Evolutionary conservation across 2,329 filamentous ascomycete species (phyloP), one percentile per base, ranked within the genome.

Genomic region (Fusarium xylarioides): DNA sequence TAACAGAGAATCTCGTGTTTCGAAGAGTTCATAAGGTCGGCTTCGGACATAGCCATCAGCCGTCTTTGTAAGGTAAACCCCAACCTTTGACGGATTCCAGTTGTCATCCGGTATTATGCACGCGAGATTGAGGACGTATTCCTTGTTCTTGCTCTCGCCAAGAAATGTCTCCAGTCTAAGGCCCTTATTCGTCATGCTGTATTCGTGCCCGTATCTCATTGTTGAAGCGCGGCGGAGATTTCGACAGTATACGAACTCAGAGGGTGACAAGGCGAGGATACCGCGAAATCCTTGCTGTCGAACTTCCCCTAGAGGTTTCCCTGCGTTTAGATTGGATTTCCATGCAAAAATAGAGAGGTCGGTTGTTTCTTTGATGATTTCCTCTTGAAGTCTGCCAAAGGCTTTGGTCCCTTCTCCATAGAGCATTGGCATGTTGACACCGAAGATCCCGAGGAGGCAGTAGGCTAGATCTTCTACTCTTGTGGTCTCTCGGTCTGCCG

Each of bases 261-360:
- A 19, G 2, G 63, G 63, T 0, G 34, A 37, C 4, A 32, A 12
- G 8, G 64, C 64, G 0, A 67, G 18, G 2, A 67, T 52, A 4
- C 64, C 64, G 2, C 63, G 63, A 15, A 32, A 67, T 1, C 2
- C 15, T 19, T 44, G 56, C 1, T 10, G 34, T 2, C 15, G 19
- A 28, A 19, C 5, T 46, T 2, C 11, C 37, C 28, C 11, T 10
- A n/a, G 42, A 23, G 11, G 23, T 26, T 21, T 8, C 23, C 18
- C 23, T 16, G 3, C 7, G 11, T 4, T 4, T 21, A 18, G 14
- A 53, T 11, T 11, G 14, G 5, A 23, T 9, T 32, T 67, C 68
- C 68, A 71, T 5, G 68, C 68, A 23, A 71, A 68, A 10, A 71
- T 35, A 0, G 69, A 63, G 26, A 71, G 64, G 5, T 71, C 68